Conservation (phyloP, 306 rosid species). For the Nissolia schottii region DNA sequence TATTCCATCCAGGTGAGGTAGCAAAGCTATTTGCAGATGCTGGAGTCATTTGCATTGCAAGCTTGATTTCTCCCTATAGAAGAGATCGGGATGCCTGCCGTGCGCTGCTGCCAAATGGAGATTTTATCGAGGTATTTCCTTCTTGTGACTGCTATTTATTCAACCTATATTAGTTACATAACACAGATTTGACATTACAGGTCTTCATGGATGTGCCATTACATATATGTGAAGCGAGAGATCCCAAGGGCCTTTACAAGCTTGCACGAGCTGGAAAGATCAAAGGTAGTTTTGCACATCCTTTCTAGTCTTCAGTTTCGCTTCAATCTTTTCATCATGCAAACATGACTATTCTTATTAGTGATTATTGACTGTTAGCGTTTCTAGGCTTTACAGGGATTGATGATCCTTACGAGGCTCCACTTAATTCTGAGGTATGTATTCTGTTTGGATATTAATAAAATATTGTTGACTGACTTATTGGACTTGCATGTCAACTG, state of each 20-base stretch:
- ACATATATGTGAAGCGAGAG: slow-evolving; percentile 63
- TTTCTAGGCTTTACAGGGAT: slow-evolving; percentile 77
- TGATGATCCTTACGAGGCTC: slow-evolving; percentile 76
- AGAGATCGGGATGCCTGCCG: slow-evolving; percentile 76
- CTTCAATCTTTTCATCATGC: neutral
- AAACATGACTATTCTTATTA: neutral
- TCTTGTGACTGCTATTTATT: neutral
- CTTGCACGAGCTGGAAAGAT: slow-evolving; percentile 80
- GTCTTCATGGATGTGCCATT: slow-evolving; percentile 79
- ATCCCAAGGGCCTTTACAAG: slow-evolving; percentile 76
- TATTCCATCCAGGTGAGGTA: slow-evolving; percentile 53
- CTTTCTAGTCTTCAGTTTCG: neutral
- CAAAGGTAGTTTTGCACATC: slow-evolving; percentile 39
- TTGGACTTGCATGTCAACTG: neutral
- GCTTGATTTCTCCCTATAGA: slow-evolving; percentile 75
- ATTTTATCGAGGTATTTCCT: slow-evolving; percentile 60
- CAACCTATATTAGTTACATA: neutral
- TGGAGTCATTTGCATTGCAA: slow-evolving; percentile 70
- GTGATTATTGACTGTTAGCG: neutral
- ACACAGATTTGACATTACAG: slow-evolving; percentile 28
- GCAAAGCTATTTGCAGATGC: slow-evolving; percentile 83
- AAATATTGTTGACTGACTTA: neutral
- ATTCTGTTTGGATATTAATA: neutral
- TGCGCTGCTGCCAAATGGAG: slow-evolving; percentile 54
- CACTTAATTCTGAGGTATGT: slow-evolving; percentile 57